A percentile compares a stretch with the other conserved stretches of the same genome.
These are phyloP conservation scores for Chaetothyriales sp. DNA, from an alignment of 2,329 filamentous ascomycete species.

Conservation along the genomic window DNA sequence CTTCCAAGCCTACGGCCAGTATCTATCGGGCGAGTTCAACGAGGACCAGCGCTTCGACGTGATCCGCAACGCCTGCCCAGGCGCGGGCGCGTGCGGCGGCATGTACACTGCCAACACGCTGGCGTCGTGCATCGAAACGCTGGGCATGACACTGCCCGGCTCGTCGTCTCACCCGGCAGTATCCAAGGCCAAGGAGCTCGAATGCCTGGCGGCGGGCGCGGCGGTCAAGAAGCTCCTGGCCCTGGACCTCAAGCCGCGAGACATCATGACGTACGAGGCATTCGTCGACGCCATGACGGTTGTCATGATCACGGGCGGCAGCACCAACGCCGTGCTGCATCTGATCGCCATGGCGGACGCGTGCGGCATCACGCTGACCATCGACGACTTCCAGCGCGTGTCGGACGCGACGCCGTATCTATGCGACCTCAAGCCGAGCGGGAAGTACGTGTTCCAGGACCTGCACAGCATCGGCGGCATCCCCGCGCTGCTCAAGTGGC, in stretches of 20 bases:
- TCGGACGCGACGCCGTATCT: constrained; percentile 68
- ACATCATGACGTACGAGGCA: constrained; percentile 66
- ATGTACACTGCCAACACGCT: constrained; percentile 74
- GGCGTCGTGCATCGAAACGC: constrained; percentile 58
- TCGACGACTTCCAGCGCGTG: constrained; percentile 75
- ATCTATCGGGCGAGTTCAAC: constrained; percentile 76
- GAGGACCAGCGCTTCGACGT: constrained; percentile 91
- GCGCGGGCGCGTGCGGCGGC: constrained; percentile 69
- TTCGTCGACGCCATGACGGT: constrained; percentile 79
- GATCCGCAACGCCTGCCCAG: constrained; percentile 80
- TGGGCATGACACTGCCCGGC: constrained; percentile 68
- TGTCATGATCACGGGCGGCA: constrained; percentile 69
- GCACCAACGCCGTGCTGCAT: constrained; percentile 75
- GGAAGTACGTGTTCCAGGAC: constrained; percentile 49
- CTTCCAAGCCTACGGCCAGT: constrained; percentile 95
- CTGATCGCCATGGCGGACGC: constrained; percentile 72
- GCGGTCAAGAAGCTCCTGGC: constrained; percentile 62
- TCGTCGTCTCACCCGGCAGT: constrained; percentile 70
- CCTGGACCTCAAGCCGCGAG: constrained; percentile 62
- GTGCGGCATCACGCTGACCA: constrained; percentile 66
- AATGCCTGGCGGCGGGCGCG: constrained; percentile 58
- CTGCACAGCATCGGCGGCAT: constrained; percentile 45
- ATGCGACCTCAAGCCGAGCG: constrained; percentile 68
- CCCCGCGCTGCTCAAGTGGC: constrained; percentile 43
- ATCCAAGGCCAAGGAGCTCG: constrained; percentile 54